Conservation (phyloP, 2,329 filamentous ascomycete species). For the Penicillium polonicum region DNA sequence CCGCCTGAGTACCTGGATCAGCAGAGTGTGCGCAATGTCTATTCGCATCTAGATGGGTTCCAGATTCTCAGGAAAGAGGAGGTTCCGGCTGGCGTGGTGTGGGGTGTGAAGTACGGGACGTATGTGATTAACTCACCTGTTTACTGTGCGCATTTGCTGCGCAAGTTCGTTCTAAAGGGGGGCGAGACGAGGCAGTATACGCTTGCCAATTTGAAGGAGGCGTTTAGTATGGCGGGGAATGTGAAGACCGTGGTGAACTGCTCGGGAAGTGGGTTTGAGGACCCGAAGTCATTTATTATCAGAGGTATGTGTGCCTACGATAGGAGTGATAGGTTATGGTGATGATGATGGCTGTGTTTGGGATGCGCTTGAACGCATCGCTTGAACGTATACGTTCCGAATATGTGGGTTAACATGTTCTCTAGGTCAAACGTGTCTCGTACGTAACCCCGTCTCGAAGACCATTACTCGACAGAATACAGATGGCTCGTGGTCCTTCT, state of each 20-base stretch:
- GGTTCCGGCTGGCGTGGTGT: conserved; percentile 37
- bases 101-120: conserved; percentile 43
- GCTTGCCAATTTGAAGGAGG: conserved; percentile 34
- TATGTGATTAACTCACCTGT: conserved; percentile 47
- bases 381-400: not conserved
- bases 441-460: conserved; percentile 44
- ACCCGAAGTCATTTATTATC: conserved; percentile 46
- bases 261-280: conserved; percentile 45
- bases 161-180: conserved; percentile 42
- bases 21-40: conserved; percentile 29
- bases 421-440: conserved; percentile 49
- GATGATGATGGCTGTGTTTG: not conserved
- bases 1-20: conserved; percentile 36
- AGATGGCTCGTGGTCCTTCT: conserved; percentile 64
- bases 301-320: conserved; percentile 31
- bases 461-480: conserved; percentile 61
- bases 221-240: conserved; percentile 36
- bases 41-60: conserved; percentile 38
- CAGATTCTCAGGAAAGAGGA: conserved; percentile 31
- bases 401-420: not conserved
- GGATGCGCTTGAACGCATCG: not conserved
- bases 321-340: not conserved
- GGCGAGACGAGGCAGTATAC: conserved; percentile 33
- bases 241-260: conserved; percentile 47
- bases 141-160: conserved; percentile 44